A percentile compares a stretch with the other conserved stretches of the same genome.
Evolutionary conservation across 2,329 filamentous ascomycete genomes (phyloP).

Genomic region (Trichoderma harzianum): DNA sequence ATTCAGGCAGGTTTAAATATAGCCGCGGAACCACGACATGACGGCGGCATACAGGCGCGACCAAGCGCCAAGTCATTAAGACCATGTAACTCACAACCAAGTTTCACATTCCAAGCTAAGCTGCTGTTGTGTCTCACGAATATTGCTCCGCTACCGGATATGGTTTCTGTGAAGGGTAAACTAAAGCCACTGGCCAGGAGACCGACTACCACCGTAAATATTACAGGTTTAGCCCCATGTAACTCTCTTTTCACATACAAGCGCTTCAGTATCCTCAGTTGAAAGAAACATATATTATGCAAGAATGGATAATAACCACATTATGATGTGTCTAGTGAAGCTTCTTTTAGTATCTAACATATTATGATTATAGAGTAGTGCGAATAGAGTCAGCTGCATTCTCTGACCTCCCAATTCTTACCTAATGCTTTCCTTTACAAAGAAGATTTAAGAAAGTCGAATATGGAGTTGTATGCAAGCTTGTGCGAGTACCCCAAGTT

Average conservation of each 20-base stretch:
- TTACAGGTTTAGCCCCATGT: neutral
- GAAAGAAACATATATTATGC: neutral
- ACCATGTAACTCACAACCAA: too few species aligned
- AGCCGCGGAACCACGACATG: neutral
- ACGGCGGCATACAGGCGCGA: neutral
- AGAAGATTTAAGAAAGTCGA: constrained; percentile 33
- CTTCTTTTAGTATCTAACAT: neutral
- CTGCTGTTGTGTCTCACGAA: neutral
- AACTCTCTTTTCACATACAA: neutral
- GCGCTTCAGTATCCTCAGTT: neutral
- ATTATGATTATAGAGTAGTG: neutral
- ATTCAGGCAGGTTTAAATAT: neutral
- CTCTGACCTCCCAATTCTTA: neutral
- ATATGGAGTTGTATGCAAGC: constrained; percentile 35
- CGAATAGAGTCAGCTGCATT: neutral
- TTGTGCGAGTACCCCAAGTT: constrained; percentile 43
- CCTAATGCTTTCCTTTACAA: neutral
- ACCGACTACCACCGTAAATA: neutral
- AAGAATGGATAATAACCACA: neutral
- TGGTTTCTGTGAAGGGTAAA: neutral
- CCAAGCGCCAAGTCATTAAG: neutral
- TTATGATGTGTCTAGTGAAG: neutral
- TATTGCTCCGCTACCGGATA: neutral
- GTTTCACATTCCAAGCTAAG: neutral
- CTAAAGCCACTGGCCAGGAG: neutral